Percentiles rank a stretch among this genome's conserved stretches.
Conservation (phyloP, 306 rosid species). For the Trifolium subterraneum region DNA sequence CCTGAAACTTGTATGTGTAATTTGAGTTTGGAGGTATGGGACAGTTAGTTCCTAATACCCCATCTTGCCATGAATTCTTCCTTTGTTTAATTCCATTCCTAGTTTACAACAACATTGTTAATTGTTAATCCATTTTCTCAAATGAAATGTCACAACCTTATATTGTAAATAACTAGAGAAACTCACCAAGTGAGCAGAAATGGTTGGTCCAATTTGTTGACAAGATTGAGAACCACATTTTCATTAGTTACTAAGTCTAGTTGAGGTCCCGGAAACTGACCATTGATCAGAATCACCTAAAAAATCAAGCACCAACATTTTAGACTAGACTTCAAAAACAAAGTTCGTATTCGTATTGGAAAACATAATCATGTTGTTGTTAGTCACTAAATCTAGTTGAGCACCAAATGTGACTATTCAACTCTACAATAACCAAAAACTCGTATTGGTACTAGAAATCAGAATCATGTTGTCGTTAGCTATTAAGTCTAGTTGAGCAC, state of each 20-base stretch:
- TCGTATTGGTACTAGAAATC: neutral
- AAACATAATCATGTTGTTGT: constrained; percentile 68
- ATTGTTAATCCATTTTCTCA: constrained; percentile 28
- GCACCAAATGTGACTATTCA: constrained; percentile 86
- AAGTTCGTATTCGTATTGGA: neutral
- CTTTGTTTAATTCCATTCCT: constrained; percentile 99
- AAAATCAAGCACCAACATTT: constrained; percentile 39
- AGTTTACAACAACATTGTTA: constrained; percentile 29
- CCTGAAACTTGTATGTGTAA: constrained; percentile 85
- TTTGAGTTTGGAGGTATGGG: constrained; percentile 88
- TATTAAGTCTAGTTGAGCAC: constrained; percentile 80
- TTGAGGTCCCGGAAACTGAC: constrained; percentile 91
- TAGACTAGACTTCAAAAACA: constrained; percentile 22
- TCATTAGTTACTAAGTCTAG: constrained; percentile 89
- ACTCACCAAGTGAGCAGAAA: constrained; percentile 91
- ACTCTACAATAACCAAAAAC: neutral
- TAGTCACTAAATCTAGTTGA: constrained; percentile 77
- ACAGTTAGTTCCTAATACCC: constrained; percentile 92
- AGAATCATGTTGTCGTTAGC: constrained; percentile 84
- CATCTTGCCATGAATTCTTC: constrained; percentile 99
- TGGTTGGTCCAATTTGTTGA: constrained; percentile 90
- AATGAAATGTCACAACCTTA: neutral
- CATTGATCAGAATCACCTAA: constrained; percentile 88
- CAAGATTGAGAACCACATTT: constrained; percentile 81
- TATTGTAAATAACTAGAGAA: neutral